These are phyloP conservation scores for Candida tetrigidarum DNA, from an alignment of 1,139 yeast species.

Conservation along the genomic window DNA sequence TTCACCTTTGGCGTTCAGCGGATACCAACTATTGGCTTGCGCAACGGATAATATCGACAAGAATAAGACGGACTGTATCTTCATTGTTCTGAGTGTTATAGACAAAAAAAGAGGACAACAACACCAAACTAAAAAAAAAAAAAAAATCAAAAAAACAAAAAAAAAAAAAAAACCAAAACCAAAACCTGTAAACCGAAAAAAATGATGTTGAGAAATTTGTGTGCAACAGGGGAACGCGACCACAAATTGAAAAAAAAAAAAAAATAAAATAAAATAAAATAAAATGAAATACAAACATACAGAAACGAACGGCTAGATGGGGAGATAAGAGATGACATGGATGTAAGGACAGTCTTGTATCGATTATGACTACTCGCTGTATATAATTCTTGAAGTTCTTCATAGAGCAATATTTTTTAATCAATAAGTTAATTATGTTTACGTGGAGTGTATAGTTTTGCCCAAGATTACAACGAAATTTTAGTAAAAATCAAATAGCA, in stretches of 20 bases:
- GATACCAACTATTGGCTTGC: slow-evolving; percentile 34
- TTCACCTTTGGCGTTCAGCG: slow-evolving; percentile 39
- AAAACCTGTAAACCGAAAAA: not conserved
- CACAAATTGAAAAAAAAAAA: slow-evolving; percentile 16
- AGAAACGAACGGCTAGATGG: no score
- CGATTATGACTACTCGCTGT: no score
- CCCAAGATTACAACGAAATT: no score
- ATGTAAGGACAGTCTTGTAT: no score
- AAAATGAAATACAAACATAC: no score
- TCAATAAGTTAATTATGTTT: no score
- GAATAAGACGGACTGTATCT: slow-evolving; percentile 9
- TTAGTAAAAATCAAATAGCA: no score
- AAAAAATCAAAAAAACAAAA: not conserved
- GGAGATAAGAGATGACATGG: no score
- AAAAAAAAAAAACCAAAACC: not conserved
- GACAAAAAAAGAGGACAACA: slow-evolving; percentile 1
- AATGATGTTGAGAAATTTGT: not conserved
- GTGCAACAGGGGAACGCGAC: not conserved
- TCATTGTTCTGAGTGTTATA: slow-evolving; percentile 11
- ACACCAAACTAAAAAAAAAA: not conserved
- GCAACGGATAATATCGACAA: slow-evolving; percentile 11
- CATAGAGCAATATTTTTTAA: no score
- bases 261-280: slow-evolving; percentile 34
- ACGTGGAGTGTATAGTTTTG: no score
- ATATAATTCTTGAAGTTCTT: no score